Base-by-base conservation (phyloP, 148 eudicot genomes). In the Persicaria maculosa region DNA sequence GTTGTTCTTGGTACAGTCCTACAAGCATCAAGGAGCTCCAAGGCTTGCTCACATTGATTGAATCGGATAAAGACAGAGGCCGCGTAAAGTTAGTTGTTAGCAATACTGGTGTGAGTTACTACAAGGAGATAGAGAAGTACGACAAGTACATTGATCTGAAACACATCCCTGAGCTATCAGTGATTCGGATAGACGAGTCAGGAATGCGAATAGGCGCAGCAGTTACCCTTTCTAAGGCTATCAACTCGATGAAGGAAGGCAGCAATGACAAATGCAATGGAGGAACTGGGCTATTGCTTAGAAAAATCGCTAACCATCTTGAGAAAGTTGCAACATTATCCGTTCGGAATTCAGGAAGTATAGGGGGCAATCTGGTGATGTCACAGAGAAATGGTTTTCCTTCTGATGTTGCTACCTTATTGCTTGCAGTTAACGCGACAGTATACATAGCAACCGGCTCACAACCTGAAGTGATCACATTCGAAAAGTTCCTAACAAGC, bases 331-430 rank as follows among this genome's bases (percentile, higher is more conserved):
- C 96, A 53, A 79, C 96, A 4, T 82, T 75, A 47, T 89, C 79
- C 48, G 74, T 95, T 36, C 78, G 97, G 78, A 95, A 95, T 77
- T 86, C 92, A 58, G 98, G 90, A 22, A 95, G 97, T 79, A 22
- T 95, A 43, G 98, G 97, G n/a, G 98, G 98, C 9, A 95, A 95
- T 85, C 78, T 95, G 74, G 85, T 90, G 10, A 95, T 95, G 97
- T 96, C 98, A 31, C 98, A 95, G 72, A 86, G 87, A 75, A 81
- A 81, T 47, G 69, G 79, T 62, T 95, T 95, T 81, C 97, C 98
- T 65, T 95, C 98, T 7, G 98, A 95, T 77, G 81, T 92, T 65
- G 91, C 84, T 76, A 95, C 98, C 9, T 68, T 95, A 73, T 87
- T 95, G 73, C 86, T 95, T 74, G 91, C 91, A 43, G 88, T 83